Evolutionary conservation across 176 grass and related monocot genomes (phyloP), one percentile per base, ranked within the genome.

Genomic region (Tuctoria greenei): DNA sequence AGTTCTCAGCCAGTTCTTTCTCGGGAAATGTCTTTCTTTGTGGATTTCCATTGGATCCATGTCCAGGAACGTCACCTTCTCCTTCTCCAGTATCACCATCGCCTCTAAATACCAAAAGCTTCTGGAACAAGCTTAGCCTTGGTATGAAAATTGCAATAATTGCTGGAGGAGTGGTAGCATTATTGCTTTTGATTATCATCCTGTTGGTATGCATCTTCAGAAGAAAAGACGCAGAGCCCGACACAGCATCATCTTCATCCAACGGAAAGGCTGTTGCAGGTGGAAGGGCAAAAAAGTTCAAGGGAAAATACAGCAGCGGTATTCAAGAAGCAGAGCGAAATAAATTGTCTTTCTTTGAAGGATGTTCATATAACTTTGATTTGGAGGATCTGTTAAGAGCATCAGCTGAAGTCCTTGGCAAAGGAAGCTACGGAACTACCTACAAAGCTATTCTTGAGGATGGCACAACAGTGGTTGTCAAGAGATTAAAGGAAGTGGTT

Each of bases 381-480:
- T 41, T 99, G 31, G 95, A 99, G 66, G 95, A 99, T 92, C 81
- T 99, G 36, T 80, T 99, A 74, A 94, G 92, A 78, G 95, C 95
- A 60, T 95, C 95, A 26, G 95, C 95, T 51, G 92, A 99, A 81
- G 92, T 92, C 71, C 89, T 99, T 79, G 95, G 95, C 36, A 99
- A 99, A 85, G 92, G 95, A 76, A 92, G 85, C 59, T 86, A 92
- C 40, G 95, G 95, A 15, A 99, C 91, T 26, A 92, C 95, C 56
- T 99, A 99, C 51, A 95, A 92, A 86, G 95, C 92, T 56, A 76
- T 88, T 70, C 86, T 99, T 37, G 95, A 99, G 76, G 95, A 99
- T 92, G 91, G 89, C 39, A 99, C 80, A 1, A 95, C 87, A 34
- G 95, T 99, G 35, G 91, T 92, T 7, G 95, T 99, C 55, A 99